Conservation (phyloP, 2,329 filamentous ascomycete genomes). For the Fulvia fulva region DNA sequence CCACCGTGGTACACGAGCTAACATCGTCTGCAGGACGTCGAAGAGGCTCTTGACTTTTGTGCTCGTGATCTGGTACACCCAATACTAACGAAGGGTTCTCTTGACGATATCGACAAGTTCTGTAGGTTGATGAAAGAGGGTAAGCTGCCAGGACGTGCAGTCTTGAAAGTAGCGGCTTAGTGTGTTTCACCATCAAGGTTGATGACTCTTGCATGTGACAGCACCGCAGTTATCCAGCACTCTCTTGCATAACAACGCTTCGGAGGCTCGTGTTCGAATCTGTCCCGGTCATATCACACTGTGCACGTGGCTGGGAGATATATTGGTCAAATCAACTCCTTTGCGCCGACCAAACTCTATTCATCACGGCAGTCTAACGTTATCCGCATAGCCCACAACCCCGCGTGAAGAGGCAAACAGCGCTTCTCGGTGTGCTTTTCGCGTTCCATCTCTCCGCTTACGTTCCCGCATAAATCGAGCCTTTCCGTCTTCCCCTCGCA, state of each 20-base stretch:
- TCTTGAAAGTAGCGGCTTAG: constrained; percentile 36
- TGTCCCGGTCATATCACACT: neutral
- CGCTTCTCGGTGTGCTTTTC: neutral
- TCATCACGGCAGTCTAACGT: neutral
- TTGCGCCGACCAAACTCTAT: neutral
- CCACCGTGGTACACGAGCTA: neutral
- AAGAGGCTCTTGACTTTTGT: constrained; percentile 44
- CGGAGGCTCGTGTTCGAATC: neutral
- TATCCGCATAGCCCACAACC: neutral
- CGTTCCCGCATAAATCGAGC: neutral
- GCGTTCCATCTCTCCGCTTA: neutral
- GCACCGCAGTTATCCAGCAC: neutral
- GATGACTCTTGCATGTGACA: neutral
- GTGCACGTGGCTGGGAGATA: neutral
- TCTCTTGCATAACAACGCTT: too few relatives aligned
- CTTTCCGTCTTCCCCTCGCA: neutral
- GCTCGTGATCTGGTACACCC: constrained; percentile 41
- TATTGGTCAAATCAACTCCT: too few relatives aligned
- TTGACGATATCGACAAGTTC: constrained; percentile 40
- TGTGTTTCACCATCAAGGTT: constrained; percentile 3
- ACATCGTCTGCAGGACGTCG: constrained; percentile 34
- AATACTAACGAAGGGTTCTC: constrained; percentile 38
- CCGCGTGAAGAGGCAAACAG: neutral
- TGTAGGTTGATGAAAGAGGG: constrained; percentile 38
- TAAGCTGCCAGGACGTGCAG: constrained; percentile 40